Evolutionary conservation across 495 filamentous ascomycete species (phyloP), one percentile per base, ranked within the genome.

Genomic region (Neurospora intermedia): DNA sequence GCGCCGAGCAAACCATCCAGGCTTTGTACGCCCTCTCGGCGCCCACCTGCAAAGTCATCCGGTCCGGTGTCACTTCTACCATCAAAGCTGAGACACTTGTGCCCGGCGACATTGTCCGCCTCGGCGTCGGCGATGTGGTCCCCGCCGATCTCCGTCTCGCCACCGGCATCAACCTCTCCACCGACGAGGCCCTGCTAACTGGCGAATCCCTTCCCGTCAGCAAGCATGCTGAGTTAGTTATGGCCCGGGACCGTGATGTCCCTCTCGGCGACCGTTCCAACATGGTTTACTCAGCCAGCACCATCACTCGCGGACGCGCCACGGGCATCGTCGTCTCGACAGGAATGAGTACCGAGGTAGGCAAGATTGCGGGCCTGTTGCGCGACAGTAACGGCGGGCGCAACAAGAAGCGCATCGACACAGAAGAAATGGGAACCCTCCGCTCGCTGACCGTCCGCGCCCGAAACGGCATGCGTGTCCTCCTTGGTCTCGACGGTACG

Each of bases 1-100:
- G 88, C 71, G 93, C 93, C n/a, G 93, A 94, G 80, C 91, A 94
- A 84, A 94, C 90, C 70, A 94, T 96, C 84, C 89, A 95, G 72
- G 91, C 92, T 38, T 85, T 97, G 27, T 85, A 92, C 70, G 88
- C 89, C 69, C 85, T 96, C 4, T 93, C 91, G 13, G 91, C 93
- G 15, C 93, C 93, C 70, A 90, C 90, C 75, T 94, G 93, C 71
- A 89, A 87, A 74, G 92, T 91, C 11, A 80, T 96, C 18, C 89
- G 93, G 43, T 88, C 92, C 77, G 91, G 92, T 4, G 82, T 85
- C 48, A 83, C 87, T 41, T 81, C 86, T 35, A 87, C 85, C 23
- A 86, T 96, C 73, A 87, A 91, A 39, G 86, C 84, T 66, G 86
- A 87, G 18, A 86, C 90, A 42, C 82, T 96, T 45, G 91, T 95